Evolutionary conservation across 495 filamentous ascomycete species (phyloP), one percentile per base, ranked within the genome.

Genomic region (Penicillium goetzii): DNA sequence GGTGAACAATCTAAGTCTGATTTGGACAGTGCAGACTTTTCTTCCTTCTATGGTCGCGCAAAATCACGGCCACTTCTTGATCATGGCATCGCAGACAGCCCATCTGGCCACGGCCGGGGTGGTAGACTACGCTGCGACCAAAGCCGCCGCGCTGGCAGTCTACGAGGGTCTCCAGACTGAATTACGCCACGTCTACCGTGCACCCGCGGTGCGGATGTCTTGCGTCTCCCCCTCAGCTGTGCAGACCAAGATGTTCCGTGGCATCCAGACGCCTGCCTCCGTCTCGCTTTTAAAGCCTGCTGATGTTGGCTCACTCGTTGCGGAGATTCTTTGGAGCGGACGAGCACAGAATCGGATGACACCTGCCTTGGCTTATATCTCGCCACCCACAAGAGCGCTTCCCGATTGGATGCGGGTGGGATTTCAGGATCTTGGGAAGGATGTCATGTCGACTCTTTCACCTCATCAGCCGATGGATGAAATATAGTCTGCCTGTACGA

Each of bases 31-130:
- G 17, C 23, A 51, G 49, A 26, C 49, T 14, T 51, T 93, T 77
- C 84, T 95, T 14, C 92, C 92, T 0, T 78, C 78, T 62, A 90
- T 94, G 84, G 78, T 90, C 53, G 71, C 77, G 47, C 74, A 74
- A 64, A 81, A 85, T 47, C 76, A 79, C 28, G 88, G 89, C 65
- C 90, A 89, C 26, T 84, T 96, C 61, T 87, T 96, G 59, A 93
- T 89, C 43, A 72, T 96, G 30, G 87, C 90, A 32, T 89, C 85
- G 53, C 87, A 90, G 38, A 84, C 92, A 59, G 90, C 84, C 38
- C 84, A 87, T 64, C 73, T 92, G 4, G 88, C 89, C 55, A 85
- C 90, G 11, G 83, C 88, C 25, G 82, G 84, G 17, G 78, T 92
- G 21, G 79, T 63, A 66, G 79, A 88, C 63, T 89, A 88, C 59